These are phyloP conservation scores for Geotrichum bryndzae DNA, from an alignment of 1,139 yeast species.

Conservation along the genomic window DNA sequence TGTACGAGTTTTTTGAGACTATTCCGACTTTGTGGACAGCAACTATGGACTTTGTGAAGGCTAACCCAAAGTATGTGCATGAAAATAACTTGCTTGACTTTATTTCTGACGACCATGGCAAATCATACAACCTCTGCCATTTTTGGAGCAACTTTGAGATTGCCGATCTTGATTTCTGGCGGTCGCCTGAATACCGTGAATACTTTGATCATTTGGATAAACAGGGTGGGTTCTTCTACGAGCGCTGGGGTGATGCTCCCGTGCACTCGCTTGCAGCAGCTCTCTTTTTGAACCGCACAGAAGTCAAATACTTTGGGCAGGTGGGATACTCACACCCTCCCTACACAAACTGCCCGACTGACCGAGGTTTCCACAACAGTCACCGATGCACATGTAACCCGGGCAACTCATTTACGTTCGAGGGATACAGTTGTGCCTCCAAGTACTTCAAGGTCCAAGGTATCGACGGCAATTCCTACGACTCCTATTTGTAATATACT, in stretches of 20 bases:
- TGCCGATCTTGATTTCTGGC: conserved; percentile 68
- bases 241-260: conserved; percentile 94
- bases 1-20: conserved; percentile 73
- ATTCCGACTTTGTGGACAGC: conserved; percentile 79
- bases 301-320: conserved; percentile 74
- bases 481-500: not conserved
- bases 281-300: conserved; percentile 57
- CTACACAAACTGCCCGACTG: conserved; percentile 31
- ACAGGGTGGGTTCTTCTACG: conserved; percentile 84
- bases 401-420: conserved; percentile 65
- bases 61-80: conserved; percentile 59
- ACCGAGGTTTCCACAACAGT: conserved; percentile 28
- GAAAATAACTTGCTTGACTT: conserved; percentile 66
- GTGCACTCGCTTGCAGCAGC: conserved; percentile 86
- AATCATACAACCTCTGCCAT: conserved; percentile 68
- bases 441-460: conserved; percentile 55
- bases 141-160: conserved; percentile 88
- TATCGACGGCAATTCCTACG: not conserved
- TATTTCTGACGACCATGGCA: conserved; percentile 55
- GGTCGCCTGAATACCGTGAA: conserved; percentile 59
- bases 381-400: conserved; percentile 72
- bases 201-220: conserved; percentile 69
- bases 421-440: conserved; percentile 66
- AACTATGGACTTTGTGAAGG: conserved; percentile 58
- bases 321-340: conserved; percentile 79